Base-by-base conservation (phyloP, 1,284 basidiomycete species). In the Ustilago crameri region DNA sequence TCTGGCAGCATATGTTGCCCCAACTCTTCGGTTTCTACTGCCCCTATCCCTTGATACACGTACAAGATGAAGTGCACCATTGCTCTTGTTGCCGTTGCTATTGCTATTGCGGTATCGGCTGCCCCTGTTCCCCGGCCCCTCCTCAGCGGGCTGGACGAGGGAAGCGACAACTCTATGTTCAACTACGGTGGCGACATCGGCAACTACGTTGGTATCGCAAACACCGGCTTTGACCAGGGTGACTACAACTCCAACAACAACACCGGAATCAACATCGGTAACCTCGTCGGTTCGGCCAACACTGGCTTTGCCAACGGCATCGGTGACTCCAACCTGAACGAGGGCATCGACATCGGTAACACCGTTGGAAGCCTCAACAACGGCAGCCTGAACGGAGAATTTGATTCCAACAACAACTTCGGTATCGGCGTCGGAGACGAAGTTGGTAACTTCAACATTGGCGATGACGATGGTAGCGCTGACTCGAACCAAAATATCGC, bases 1-100 rank as follows among this genome's bases (percentile, higher is more conserved):
- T 30, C 30, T 30, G 12, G 30, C 12, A 30, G 30, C 30, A 7
- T 30, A 12, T 30, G 7, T 30, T 30, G n/a, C n/a, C n/a, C n/a
- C n/a, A n/a, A n/a, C n/a, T n/a, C n/a, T n/a, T n/a, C n/a, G n/a
- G n/a, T n/a, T n/a, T n/a, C n/a, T n/a, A n/a, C n/a, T n/a, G n/a
- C n/a, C n/a, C n/a, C n/a, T n/a, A 30, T 30, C 30, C 30, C 12
- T 30, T 30, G 30, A 7, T n/a, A n/a, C n/a, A n/a, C n/a, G n/a
- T n/a, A n/a, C 42, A 52, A 52, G 26, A 52, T 52, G 51, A 52
- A 52, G 51, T 52, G 44, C 42, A 23, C 42, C 5, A 18, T 32
- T 26, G 32, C 24, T 18, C 18, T 52, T 42, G 18, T 52, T 20
- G 51, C 51, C 24, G 26, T 40, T 23, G 17, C 42, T 20, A 14